A percentile compares a stretch with the other conserved stretches of the same genome.
Evolutionary conservation across 164 flowering plant genomes (phyloP).

Genomic region (Aristolochia fimbriata): DNA sequence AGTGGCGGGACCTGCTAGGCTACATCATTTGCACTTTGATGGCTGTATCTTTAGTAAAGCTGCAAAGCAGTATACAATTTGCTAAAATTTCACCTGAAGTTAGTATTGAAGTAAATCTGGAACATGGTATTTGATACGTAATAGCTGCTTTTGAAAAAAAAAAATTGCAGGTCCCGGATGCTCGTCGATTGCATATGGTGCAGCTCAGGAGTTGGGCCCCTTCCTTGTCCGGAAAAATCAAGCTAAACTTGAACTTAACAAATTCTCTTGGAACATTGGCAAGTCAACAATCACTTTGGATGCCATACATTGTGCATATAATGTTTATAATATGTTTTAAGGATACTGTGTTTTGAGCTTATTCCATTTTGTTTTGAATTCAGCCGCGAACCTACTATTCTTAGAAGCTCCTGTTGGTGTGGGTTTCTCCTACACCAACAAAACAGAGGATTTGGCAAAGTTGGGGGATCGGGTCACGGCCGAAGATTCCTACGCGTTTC

Average conservation of each 20-base stretch:
- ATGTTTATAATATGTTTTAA: neutral
- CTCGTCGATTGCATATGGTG: conserved; percentile 16
- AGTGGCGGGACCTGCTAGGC: too few relatives aligned
- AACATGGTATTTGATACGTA: too few relatives aligned
- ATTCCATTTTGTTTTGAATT: neutral
- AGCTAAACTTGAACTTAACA: conserved; percentile 27
- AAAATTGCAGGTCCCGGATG: conserved; percentile 39
- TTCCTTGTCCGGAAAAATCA: conserved; percentile 30
- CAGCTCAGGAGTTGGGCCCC: conserved; percentile 16
- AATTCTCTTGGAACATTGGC: conserved; percentile 58
- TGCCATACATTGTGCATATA: neutral
- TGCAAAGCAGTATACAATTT: too few relatives aligned
- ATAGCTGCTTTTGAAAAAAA: neutral
- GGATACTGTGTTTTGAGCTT: neutral
- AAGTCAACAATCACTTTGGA: neutral
- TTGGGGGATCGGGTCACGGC: conserved; percentile 46
- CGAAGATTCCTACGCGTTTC: conserved; percentile 38
- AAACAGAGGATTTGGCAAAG: conserved; percentile 20
- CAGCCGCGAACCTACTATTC: conserved; percentile 55
- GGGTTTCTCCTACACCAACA: conserved; percentile 55
- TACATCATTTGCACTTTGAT: too few relatives aligned
- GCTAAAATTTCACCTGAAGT: too few relatives aligned
- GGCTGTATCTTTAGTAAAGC: too few relatives aligned
- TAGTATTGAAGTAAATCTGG: too few relatives aligned
- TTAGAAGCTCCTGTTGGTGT: conserved; percentile 58